Base-by-base conservation (phyloP, 2,329 filamentous ascomycete species). In the Coniochaeta pulveracea region DNA sequence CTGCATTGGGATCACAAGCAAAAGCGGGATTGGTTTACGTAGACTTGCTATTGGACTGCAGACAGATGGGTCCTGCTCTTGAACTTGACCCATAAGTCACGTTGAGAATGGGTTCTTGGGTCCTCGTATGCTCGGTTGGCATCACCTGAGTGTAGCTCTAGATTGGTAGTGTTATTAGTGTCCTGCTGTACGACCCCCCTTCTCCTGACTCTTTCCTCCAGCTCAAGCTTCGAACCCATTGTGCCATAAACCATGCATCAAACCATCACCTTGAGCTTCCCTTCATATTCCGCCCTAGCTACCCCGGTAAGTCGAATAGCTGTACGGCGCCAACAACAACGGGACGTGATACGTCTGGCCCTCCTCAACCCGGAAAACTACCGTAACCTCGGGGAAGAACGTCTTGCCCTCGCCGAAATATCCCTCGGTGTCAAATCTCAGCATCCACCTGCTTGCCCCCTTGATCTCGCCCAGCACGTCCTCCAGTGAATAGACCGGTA, bases 271-370 rank as follows among this genome's bases (percentile, higher is more conserved):
- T 6, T 19, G 8, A 16, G 16, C n/a, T 11, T n/a, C 11, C 16
- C 18, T n/a, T 12, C 16, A 5, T 19, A n/a, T 18, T 14, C 6
- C 15, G 6, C 18, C 6, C 61, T 60, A 85, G 52, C 78, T 84
- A 11, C 84, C 84, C 30, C 84, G 64, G 57, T 91, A 91, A 8
- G 83, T 89, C 25, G 80, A 82, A 58, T 85, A 91, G 51, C 79
- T 81, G 58, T 78, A 88, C 19, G 83, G 83, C 42, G 79, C 76
- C 58, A 89, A 54, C 53, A 91, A 51, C 49, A 91, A 56, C 27
- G 84, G 84, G 3, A 91, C 81, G 60, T 91, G 84, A 50, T 83
- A 89, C 49, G 80, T 75, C 64, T 83, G 75, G 15, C 64, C 66
- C 47, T 61, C 56, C 9, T 58, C 50, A 15, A 76, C 67, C 31